Base-by-base conservation (phyloP, 2,329 filamentous ascomycete species). In the Zopfia rhizophila region DNA sequence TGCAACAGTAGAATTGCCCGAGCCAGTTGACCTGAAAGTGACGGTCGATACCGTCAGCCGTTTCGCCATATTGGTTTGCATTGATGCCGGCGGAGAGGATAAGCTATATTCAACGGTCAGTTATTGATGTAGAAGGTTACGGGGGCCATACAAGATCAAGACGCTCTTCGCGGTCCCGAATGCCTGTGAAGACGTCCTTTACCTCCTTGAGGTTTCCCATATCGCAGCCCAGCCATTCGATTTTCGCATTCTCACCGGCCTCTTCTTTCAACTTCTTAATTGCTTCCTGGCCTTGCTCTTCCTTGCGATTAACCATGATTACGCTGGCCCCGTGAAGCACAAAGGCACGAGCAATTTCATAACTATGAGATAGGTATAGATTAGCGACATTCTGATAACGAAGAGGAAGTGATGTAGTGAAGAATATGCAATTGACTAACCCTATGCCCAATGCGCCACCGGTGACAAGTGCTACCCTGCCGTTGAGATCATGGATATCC, bases 61-160 rank as follows among this genome's bases (percentile, higher is more conserved):
- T 68, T 4, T 70, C 61, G 38, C 66, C 66, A 51, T 68, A 73
- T 42, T 72, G 65, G 49, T 74, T 75, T 0, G 63, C 69, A 40
- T 73, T 78, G 48, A 78, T 77, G 4, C 75, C 75, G 0, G 75
- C 74, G 0, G 68, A 73, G 1, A 76, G 56, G 0, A 77, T 70
- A n/a, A 77, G 58, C 58, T 69, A 18, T 18, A 13, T 14, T 6
- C 38, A 8, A 14, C 8, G 19, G 7, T 21, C 31, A 13, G 16
- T 12, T 14, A 21, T n/a, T 16, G 10, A 10, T 38, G 12, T 13
- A 19, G 21, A 21, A 7, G 12, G 8, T 38, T 41, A 12, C 10
- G 7, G 8, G 14, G 35, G 14, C 10, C 36, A 12, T 45, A 65
- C 61, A 33, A 75, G 66, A 46, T 78, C 75, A 7, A 78, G 56